phyloP scores from a whole-genome alignment of 257 asterid species.

The Solanum chilense region DNA sequence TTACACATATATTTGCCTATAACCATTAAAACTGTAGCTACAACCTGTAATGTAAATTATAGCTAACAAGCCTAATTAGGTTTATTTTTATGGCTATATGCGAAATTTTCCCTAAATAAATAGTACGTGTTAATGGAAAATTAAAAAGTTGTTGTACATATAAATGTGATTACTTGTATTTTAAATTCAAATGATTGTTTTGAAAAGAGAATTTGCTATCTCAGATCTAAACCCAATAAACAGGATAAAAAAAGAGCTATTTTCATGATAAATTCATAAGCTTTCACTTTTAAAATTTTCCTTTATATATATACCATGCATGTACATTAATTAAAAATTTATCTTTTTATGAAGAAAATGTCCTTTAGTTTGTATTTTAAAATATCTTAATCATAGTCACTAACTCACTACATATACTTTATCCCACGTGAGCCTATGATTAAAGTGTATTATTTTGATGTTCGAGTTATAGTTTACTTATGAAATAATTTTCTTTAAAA shows the following conservation, averaged over 20 bases:
- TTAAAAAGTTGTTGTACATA: background rate
- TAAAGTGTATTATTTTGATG: background rate
- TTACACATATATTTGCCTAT: no score
- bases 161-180: background rate
- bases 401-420: background rate
- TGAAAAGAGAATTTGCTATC: background rate
- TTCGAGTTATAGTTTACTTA: background rate
- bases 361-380: background rate
- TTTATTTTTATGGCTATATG: no score
- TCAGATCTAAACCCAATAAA: background rate
- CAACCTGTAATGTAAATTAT: no score
- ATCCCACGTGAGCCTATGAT: background rate
- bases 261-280: background rate
- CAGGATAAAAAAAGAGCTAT: background rate
- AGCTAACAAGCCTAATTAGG: no score
- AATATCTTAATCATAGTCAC: background rate
- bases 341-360: background rate
- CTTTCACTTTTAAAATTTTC: background rate
- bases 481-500: background rate
- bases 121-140: background rate
- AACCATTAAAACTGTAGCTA: no score
- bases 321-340: background rate
- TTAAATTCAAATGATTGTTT: background rate
- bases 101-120: no score
- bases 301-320: no score